phyloP scores from a whole-genome alignment of 768 basidiomycete species.

The Lanmaoa pseudosensibilis region DNA sequence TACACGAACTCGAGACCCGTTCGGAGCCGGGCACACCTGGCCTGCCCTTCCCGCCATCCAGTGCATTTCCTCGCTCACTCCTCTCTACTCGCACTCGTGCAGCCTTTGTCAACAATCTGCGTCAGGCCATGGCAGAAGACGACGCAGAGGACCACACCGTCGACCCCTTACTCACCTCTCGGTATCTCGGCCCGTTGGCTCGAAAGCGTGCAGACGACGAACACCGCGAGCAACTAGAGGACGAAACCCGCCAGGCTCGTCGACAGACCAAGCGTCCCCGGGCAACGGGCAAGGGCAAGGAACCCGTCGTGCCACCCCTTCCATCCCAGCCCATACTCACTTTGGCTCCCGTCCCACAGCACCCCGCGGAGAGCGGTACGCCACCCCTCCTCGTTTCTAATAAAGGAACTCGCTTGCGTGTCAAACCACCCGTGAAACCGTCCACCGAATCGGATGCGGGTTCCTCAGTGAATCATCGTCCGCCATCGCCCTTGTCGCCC shows the following conservation, averaged over 20 bases:
- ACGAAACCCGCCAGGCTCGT: constrained; percentile 45
- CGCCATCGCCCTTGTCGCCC: constrained; percentile 36
- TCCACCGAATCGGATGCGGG: constrained; percentile 20
- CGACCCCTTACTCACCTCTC: constrained; percentile 48
- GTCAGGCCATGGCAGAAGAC: constrained; percentile 47
- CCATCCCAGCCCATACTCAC: constrained; percentile 30
- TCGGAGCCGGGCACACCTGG: constrained; percentile 32
- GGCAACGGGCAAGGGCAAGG: constrained; percentile 41
- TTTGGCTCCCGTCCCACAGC: constrained; percentile 24
- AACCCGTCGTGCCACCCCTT: constrained; percentile 23
- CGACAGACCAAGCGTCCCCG: constrained; percentile 35
- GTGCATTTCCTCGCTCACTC: constrained; percentile 51
- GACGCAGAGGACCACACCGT: constrained; percentile 43
- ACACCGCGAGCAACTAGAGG: constrained; percentile 41
- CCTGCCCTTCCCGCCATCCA: constrained; percentile 40
- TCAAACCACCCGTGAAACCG: constrained; percentile 45
- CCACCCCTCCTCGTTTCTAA: constrained; percentile 43
- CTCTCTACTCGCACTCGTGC: constrained; percentile 43
- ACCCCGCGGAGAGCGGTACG: constrained; percentile 11
- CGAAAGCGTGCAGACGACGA: constrained; percentile 48
- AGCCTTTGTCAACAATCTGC: constrained; percentile 48
- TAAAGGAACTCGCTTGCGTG: constrained; percentile 48
- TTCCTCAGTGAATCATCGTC: constrained; percentile 21
- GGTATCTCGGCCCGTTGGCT: constrained; percentile 46
- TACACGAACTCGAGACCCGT: constrained; percentile 57